Evolutionary conservation across 495 filamentous ascomycete genomes (phyloP).

Genomic region (Podospora australis): DNA sequence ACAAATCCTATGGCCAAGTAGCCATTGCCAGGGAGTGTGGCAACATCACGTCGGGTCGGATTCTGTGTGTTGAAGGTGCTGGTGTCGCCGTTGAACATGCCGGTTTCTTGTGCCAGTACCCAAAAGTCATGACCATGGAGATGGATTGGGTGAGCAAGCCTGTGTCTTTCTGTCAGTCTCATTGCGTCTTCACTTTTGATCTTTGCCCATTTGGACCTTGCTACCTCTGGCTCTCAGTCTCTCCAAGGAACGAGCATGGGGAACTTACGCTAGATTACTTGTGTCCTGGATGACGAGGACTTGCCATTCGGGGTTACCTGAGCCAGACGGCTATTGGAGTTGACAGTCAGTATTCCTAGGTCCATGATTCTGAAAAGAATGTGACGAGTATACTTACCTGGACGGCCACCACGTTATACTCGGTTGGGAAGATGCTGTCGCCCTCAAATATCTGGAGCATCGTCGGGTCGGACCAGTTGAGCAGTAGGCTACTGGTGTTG

Average conservation of each 20-base stretch:
- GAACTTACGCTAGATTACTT: conserved; percentile 3
- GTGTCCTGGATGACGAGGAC: conserved; percentile 20
- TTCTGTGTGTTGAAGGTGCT: conserved; percentile 33
- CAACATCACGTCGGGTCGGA: conserved; percentile 54
- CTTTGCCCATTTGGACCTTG: no score
- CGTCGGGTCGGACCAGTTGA: conserved; percentile 31
- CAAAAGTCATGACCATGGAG: conserved; percentile 57
- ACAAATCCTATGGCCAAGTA: conserved; percentile 45
- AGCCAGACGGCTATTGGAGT: no score
- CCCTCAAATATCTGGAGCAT: conserved; percentile 18
- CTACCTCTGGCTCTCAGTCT: no score
- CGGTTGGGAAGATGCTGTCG: conserved; percentile 24
- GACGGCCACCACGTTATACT: conserved; percentile 27
- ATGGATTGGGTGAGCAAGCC: conserved; percentile 22
- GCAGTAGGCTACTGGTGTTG: conserved; percentile 24
- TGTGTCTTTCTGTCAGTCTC: not conserved
- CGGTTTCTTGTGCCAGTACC: conserved; percentile 38
- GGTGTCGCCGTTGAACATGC: conserved; percentile 14
- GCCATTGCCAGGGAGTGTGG: conserved; percentile 34
- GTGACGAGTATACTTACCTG: no score
- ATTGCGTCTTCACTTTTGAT: not conserved
- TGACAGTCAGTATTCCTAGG: no score
- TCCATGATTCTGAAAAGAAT: no score
- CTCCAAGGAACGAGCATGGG: not conserved
- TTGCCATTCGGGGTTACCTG: conserved; percentile 9